Evolutionary conservation across 371 early-diverging fungal species (phyloP).

Genomic region (Lichtheimia ornata): DNA sequence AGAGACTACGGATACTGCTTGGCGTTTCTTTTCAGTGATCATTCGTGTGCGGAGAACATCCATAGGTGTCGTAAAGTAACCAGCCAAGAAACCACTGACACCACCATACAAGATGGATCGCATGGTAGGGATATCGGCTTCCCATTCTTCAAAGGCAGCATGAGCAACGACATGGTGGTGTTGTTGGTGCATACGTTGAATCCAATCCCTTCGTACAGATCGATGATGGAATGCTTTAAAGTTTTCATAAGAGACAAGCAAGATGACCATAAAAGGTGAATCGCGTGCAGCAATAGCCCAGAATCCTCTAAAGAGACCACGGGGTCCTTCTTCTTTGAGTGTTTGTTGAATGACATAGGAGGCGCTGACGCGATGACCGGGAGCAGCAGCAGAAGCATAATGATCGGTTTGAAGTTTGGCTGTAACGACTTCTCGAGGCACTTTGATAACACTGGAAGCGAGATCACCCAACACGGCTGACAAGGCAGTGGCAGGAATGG

Average conservation of each 20-base stretch:
- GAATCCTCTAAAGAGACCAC: slow-evolving; percentile 79
- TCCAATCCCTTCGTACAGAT: slow-evolving; percentile 38
- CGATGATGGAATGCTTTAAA: slow-evolving; percentile 75
- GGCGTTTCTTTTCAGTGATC: slow-evolving; percentile 59
- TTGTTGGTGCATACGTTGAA: slow-evolving; percentile 34
- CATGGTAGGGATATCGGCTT: slow-evolving; percentile 69
- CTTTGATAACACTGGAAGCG: slow-evolving; percentile 79
- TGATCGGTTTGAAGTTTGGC: slow-evolving; percentile 74
- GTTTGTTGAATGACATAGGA: slow-evolving; percentile 60
- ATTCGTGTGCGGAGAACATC: slow-evolving; percentile 80
- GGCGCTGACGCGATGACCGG: slow-evolving; percentile 26
- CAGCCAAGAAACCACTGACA: slow-evolving; percentile 78
- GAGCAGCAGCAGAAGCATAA: slow-evolving; percentile 25
- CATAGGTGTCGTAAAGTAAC: slow-evolving; percentile 82
- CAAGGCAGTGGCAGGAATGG: slow-evolving; percentile 67
- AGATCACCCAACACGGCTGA: slow-evolving; percentile 79
- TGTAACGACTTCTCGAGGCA: slow-evolving; percentile 85
- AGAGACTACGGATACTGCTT: slow-evolving; percentile 24
- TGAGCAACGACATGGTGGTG: slow-evolving; percentile 44
- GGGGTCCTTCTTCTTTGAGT: slow-evolving; percentile 63
- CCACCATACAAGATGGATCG: slow-evolving; percentile 76
- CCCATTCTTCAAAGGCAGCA: slow-evolving; percentile 53
- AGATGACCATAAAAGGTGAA: slow-evolving; percentile 84
- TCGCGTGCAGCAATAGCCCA: slow-evolving; percentile 77
- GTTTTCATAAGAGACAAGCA: slow-evolving; percentile 80